Evolutionary conservation across 2,329 filamentous ascomycete genomes (phyloP).

Genomic region (Claviceps purpurea): DNA sequence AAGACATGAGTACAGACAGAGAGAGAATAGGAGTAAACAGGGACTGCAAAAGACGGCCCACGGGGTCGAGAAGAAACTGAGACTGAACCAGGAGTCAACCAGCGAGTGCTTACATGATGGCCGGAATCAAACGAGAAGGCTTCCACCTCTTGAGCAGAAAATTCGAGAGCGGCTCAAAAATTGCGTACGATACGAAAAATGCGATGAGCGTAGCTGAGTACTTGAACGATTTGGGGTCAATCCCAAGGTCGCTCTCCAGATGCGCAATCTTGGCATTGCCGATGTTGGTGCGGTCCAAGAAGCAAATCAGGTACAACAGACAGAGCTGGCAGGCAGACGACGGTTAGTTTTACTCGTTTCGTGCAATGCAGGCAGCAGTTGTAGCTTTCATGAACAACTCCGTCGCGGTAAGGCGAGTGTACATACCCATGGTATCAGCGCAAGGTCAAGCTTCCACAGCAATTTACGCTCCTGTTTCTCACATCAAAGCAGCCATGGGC

Average conservation of each 20-base stretch:
- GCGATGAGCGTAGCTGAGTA: constrained; percentile 69
- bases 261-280: constrained; percentile 52
- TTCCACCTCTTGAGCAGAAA: constrained; percentile 62
- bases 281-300: constrained; percentile 66
- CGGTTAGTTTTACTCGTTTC: too few species aligned
- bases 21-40: too few species aligned
- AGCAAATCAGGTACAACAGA: constrained; percentile 60
- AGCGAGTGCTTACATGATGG: constrained; percentile 51
- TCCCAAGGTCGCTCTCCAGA: constrained; percentile 24
- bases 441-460: constrained; percentile 46
- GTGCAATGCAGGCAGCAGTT: too few species aligned
- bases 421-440: constrained; percentile 45
- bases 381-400: too few species aligned
- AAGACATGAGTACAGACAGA: too few species aligned
- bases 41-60: too few species aligned
- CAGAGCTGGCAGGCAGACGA: constrained; percentile 33
- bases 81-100: not conserved
- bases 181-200: constrained; percentile 75
- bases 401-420: too few species aligned
- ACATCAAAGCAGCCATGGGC: not conserved
- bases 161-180: constrained; percentile 70
- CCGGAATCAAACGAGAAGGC: constrained; percentile 67
- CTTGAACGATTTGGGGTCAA: constrained; percentile 45
- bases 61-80: not conserved
- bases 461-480: constrained; percentile 43